Evolutionary conservation across 108 stramenopile genomes (phyloP).

Genomic region (Poteriospumella lacustris): DNA sequence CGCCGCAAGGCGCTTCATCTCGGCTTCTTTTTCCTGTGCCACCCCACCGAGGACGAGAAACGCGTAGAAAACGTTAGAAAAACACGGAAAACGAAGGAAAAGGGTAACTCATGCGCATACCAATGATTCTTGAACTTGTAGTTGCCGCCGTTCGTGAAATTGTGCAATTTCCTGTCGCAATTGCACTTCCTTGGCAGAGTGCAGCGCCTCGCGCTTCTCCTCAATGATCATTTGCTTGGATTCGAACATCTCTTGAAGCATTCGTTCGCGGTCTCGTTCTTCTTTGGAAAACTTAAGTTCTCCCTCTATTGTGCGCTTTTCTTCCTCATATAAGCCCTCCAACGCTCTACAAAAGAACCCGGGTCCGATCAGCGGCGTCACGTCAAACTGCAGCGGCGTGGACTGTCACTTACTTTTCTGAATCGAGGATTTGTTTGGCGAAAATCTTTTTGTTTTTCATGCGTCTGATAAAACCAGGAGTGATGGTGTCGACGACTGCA

Average conservation of each 20-base stretch:
- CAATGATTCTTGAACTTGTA: not conserved
- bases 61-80: not conserved
- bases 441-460: not conserved
- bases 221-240: not conserved
- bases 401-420: slow-evolving; percentile 2
- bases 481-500: not conserved
- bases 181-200: not conserved
- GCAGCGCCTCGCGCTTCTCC: not conserved
- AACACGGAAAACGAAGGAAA: not conserved
- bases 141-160: not conserved
- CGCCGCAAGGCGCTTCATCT: not conserved
- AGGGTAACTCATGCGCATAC: not conserved
- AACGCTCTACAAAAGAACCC: not conserved
- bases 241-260: not conserved
- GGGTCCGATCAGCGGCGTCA: not conserved
- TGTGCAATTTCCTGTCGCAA: not conserved
- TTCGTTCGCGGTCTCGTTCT: not conserved
- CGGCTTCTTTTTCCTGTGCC: not conserved
- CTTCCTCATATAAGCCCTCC: not conserved
- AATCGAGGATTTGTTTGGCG: not conserved
- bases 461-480: slow-evolving; percentile 17
- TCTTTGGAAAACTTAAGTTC: not conserved
- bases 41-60: not conserved
- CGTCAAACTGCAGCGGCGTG: not conserved
- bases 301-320: not conserved